Conservation (phyloP, 768 basidiomycete species). For the Lentinus tigrinus region DNA sequence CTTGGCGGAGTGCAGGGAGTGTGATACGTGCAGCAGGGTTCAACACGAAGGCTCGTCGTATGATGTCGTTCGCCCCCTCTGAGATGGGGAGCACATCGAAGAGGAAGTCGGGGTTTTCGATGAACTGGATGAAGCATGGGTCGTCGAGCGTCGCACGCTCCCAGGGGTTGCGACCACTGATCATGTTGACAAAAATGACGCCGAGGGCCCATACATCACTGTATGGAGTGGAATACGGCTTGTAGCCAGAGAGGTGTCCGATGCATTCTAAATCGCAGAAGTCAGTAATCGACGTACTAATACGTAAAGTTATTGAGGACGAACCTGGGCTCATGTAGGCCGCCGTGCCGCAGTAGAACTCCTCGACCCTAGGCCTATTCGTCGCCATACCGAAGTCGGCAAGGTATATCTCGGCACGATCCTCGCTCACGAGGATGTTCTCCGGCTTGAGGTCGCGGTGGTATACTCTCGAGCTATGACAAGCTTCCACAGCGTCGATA, state of each 20-base stretch:
- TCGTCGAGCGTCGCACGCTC: constrained; percentile 63
- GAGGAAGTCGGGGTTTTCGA: constrained; percentile 64
- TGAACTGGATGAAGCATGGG: constrained; percentile 64
- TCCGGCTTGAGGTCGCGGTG: constrained; percentile 59
- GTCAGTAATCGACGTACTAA: neutral
- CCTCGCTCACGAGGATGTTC: constrained; percentile 40
- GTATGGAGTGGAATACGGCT: constrained; percentile 28
- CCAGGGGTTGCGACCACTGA: constrained; percentile 70
- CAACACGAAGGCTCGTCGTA: constrained; percentile 47
- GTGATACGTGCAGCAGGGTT: constrained; percentile 16
- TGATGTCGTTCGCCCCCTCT: constrained; percentile 54
- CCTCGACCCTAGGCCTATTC: constrained; percentile 10
- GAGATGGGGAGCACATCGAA: constrained; percentile 73
- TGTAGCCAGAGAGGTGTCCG: constrained; percentile 3
- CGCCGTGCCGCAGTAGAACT: constrained; percentile 22
- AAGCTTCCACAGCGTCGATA: constrained; percentile 47
- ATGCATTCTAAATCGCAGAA: constrained; percentile 18
- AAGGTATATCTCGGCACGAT: constrained; percentile 39
- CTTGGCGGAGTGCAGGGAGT: constrained; percentile 16
- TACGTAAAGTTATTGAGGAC: neutral
- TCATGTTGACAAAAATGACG: constrained; percentile 49
- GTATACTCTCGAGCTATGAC: constrained; percentile 46
- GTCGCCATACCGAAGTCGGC: constrained; percentile 40
- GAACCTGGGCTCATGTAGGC: constrained; percentile 1
- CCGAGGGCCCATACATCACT: constrained; percentile 30